Percentiles rank a stretch among this genome's conserved stretches.
Evolutionary conservation across 352 stramenopile genomes (phyloP).

Genomic region (Pythium coloratum): DNA sequence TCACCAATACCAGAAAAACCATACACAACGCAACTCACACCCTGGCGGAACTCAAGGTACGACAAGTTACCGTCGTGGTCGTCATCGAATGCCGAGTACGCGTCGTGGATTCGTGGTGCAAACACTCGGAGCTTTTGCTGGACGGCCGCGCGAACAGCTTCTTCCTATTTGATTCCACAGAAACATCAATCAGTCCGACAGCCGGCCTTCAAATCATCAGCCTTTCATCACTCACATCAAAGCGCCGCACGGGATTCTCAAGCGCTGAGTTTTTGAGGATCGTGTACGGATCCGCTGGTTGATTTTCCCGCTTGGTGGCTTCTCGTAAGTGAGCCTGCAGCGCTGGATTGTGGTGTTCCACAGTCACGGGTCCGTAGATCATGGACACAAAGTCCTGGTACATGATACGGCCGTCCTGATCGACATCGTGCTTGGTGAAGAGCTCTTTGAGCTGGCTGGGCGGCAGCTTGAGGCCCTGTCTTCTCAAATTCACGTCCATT

Average conservation of each 20-base stretch:
- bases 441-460: conserved; percentile 41
- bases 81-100: conserved; percentile 52
- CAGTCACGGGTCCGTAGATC: conserved; percentile 34
- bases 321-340: conserved; percentile 21
- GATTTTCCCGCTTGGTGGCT: conserved; percentile 4
- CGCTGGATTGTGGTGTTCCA: conserved; percentile 22
- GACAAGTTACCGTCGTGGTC: conserved; percentile 57
- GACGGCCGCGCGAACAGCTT: conserved; percentile 36
- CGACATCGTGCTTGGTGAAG: conserved; percentile 38
- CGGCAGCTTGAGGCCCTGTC: conserved; percentile 40
- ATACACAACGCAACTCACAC: conserved; percentile 26
- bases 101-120: conserved; percentile 43
- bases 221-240: conserved; percentile 21
- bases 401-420: conserved; percentile 41
- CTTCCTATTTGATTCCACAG: conserved; percentile 25
- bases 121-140: conserved; percentile 45
- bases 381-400: conserved; percentile 54
- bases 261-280: conserved; percentile 36
- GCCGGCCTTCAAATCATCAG: too few relatives aligned
- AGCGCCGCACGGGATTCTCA: conserved; percentile 11
- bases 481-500: conserved; percentile 44
- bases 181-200: not conserved
- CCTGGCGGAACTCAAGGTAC: conserved; percentile 47
- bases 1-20: not conserved
- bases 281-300: conserved; percentile 30